Evolutionary conservation across 2,329 filamentous ascomycete genomes (phyloP).

Genomic region (Verticillium isaacii): DNA sequence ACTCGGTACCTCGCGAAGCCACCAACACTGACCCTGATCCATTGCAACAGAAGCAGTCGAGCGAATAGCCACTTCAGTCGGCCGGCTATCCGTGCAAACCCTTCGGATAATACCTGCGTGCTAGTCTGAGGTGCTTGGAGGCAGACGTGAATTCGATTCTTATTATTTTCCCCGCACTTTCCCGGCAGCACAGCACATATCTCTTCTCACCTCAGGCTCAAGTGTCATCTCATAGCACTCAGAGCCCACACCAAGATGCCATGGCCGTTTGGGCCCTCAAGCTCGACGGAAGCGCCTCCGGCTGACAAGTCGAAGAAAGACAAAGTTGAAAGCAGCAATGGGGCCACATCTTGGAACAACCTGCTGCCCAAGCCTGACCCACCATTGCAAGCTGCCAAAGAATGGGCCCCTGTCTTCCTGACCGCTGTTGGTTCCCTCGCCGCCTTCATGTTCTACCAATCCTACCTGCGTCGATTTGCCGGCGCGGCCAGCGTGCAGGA

Average conservation of each 20-base stretch:
- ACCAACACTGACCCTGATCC: too few species aligned
- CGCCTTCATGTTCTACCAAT: slow-evolving; percentile 59
- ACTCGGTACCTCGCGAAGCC: too few species aligned
- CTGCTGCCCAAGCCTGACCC: slow-evolving; percentile 10
- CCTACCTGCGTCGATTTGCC: slow-evolving; percentile 80
- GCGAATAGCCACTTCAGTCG: too few species aligned
- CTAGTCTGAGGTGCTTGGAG: too few species aligned
- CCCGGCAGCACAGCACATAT: too few species aligned
- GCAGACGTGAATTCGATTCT: too few species aligned
- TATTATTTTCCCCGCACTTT: too few species aligned
- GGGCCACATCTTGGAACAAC: slow-evolving; percentile 9
- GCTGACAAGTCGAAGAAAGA: slow-evolving; percentile 12
- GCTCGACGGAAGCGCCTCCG: background rate
- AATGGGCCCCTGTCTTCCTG: slow-evolving; percentile 39
- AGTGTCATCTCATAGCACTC: background rate
- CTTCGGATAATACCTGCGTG: too few species aligned
- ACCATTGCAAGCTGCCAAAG: slow-evolving; percentile 47
- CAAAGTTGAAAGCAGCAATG: slow-evolving; percentile 20
- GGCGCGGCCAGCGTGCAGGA: slow-evolving; percentile 71
- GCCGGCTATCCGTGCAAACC: too few species aligned
- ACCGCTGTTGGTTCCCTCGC: slow-evolving; percentile 49
- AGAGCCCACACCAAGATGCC: slow-evolving; percentile 8
- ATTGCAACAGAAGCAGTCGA: too few species aligned
- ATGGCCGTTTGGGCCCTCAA: slow-evolving; percentile 22
- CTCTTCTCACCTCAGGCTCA: background rate